These are phyloP conservation scores for Populus tremula DNA, from an alignment of 345 rosid species.

Conservation along the genomic window DNA sequence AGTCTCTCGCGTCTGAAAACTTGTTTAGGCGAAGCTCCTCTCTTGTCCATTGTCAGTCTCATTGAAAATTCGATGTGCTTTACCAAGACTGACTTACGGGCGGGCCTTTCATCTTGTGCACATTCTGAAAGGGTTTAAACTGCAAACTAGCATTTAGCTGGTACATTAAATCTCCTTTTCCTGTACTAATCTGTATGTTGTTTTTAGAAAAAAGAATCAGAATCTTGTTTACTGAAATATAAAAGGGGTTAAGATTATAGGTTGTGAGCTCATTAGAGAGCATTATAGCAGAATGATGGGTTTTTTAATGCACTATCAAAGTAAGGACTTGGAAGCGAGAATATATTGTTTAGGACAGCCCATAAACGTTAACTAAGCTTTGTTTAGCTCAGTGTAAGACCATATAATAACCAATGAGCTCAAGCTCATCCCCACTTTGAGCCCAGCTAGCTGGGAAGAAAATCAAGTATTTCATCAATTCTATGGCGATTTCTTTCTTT, in stretches of 20 bases:
- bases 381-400: not conserved
- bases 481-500: not conserved
- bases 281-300: too few species aligned
- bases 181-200: not conserved
- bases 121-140: not conserved
- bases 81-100: not conserved
- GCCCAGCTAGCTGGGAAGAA: not conserved
- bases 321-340: not conserved
- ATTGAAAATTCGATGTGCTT: not conserved
- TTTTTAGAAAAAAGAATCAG: not conserved
- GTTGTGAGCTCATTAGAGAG: not conserved
- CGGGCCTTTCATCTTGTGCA: not conserved
- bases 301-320: too few species aligned
- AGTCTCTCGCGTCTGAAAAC: too few species aligned
- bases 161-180: not conserved
- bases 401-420: not conserved
- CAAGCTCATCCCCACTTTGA: not conserved
- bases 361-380: not conserved
- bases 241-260: not conserved
- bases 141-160: not conserved
- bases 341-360: not conserved
- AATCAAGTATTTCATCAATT: not conserved
- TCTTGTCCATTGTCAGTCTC: too few species aligned
- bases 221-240: conserved; percentile 5
- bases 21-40: not conserved